Conservation (phyloP, 441 rosid species). For the Aquilaria agallochum region DNA sequence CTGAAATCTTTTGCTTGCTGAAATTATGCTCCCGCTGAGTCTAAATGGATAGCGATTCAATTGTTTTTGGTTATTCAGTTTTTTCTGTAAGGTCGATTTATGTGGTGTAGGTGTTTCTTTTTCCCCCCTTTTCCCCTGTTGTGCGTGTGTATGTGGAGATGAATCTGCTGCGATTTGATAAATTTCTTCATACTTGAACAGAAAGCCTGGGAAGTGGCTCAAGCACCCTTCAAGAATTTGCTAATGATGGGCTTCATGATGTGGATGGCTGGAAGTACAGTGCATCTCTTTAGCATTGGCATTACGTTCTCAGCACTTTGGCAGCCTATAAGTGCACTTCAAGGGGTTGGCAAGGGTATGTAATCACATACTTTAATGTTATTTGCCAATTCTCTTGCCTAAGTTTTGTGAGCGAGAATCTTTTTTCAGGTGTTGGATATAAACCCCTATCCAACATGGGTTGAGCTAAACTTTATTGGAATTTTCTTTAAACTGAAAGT, state of each 20-base stretch:
- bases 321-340: conserved; percentile 97
- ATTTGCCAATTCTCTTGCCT: too few relatives aligned
- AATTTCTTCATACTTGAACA: conserved; percentile 24
- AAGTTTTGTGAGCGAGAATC: too few relatives aligned
- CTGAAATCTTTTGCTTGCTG: too few relatives aligned
- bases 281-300: conserved; percentile 97
- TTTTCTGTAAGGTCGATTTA: too few relatives aligned
- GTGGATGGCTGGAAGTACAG: conserved; percentile 99
- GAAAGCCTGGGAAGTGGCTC: conserved; percentile 99
- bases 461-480: too few relatives aligned
- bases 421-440: too few relatives aligned
- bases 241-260: conserved; percentile 99
- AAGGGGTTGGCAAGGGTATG: conserved; percentile 95
- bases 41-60: not conserved
- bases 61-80: not conserved
- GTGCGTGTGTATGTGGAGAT: not conserved
- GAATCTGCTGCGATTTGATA: not conserved
- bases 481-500: too few relatives aligned
- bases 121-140: not conserved
- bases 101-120: too few relatives aligned
- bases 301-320: conserved; percentile 98
- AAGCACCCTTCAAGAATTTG: conserved; percentile 95
- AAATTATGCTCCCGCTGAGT: too few relatives aligned
- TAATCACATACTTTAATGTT: too few relatives aligned
- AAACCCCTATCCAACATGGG: too few relatives aligned